Conservation (phyloP, 306 rosid species). For the Ormosia semicastrata region DNA sequence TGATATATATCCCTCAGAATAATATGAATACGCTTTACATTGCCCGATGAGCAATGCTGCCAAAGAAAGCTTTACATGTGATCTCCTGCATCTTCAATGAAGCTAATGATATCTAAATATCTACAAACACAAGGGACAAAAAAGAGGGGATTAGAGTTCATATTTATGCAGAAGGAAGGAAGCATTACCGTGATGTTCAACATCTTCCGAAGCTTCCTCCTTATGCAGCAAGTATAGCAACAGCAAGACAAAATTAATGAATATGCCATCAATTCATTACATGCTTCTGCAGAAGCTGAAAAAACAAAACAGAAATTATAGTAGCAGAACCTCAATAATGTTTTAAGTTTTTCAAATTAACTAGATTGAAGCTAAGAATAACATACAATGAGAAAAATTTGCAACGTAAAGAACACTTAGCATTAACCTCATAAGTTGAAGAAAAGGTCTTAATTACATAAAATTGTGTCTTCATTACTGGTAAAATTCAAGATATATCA, state of each 20-base stretch:
- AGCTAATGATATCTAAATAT: constrained; percentile 11
- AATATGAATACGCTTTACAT: background rate
- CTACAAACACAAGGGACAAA: background rate
- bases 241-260: constrained; percentile 86
- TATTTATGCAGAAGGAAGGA: constrained; percentile 1
- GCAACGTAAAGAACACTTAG: background rate
- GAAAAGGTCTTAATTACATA: background rate
- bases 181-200: constrained; percentile 80
- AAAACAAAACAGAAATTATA: constrained; percentile 27
- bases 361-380: background rate
- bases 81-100: background rate
- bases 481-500: constrained; percentile 12
- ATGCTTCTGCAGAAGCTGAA: constrained; percentile 84
- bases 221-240: constrained; percentile 89
- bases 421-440: background rate
- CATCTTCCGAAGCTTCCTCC: constrained; percentile 91
- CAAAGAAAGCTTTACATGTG: background rate
- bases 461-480: constrained; percentile 10
- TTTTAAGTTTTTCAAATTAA: constrained; percentile 7
- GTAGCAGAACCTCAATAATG: constrained; percentile 1
- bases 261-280: constrained; percentile 96
- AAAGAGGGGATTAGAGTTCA: constrained; percentile 4
- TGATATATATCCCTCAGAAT: background rate
- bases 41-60: background rate
- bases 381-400: background rate